Percentiles rank a stretch among this genome's conserved stretches.
These are phyloP conservation scores for California macrophylla DNA, from an alignment of 441 rosid species.

Conservation along the genomic window DNA sequence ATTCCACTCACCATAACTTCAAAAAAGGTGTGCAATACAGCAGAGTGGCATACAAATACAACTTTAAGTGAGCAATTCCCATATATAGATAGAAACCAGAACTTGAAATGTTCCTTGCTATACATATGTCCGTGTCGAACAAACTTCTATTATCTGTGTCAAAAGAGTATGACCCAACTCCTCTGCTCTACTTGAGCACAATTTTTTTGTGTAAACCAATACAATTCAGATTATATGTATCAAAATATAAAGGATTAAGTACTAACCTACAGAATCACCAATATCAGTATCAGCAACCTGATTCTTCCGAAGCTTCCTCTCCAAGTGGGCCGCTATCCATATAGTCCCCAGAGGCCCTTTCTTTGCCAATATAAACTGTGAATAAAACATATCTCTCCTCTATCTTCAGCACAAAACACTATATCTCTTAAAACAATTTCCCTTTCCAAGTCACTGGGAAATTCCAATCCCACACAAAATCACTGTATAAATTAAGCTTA, in stretches of 20 bases:
- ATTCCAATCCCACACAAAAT: conserved; percentile 1
- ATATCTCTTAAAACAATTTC: conserved; percentile 21
- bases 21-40: background rate
- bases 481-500: conserved; percentile 2
- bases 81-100: background rate
- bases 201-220: background rate
- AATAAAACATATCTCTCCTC: conserved; percentile 66
- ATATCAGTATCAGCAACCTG: conserved; percentile 99
- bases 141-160: background rate
- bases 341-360: conserved; percentile 99
- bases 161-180: background rate
- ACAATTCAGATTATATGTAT: background rate
- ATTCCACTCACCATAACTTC: background rate
- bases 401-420: conserved; percentile 24
- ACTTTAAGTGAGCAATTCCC: background rate
- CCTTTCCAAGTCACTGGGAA: conserved; percentile 15
- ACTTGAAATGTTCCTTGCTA: background rate
- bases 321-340: conserved; percentile 99
- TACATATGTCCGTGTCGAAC: background rate
- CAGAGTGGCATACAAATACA: background rate
- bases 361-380: conserved; percentile 99
- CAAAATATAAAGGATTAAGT: background rate
- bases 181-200: background rate
- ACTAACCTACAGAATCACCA: conserved; percentile 93
- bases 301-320: conserved; percentile 97